These are phyloP conservation scores for Inga laurina DNA, from an alignment of 306 rosid genomes.

Conservation along the genomic window DNA sequence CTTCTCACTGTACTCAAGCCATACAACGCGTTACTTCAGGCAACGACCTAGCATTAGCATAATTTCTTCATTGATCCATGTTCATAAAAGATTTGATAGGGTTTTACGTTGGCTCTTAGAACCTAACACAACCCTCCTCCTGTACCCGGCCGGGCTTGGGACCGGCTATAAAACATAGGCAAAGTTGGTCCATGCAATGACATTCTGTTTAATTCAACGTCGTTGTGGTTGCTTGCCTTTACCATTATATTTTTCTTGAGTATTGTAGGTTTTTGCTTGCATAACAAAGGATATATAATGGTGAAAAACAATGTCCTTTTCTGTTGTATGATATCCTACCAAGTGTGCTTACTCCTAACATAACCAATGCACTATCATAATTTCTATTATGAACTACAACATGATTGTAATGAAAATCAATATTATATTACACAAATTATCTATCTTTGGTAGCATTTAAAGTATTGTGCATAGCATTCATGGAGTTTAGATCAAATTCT, in stretches of 20 bases:
- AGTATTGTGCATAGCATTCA: not conserved
- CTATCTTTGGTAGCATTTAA: not conserved
- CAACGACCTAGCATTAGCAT: too few species aligned
- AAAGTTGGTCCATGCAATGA: not conserved
- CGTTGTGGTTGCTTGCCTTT: not conserved
- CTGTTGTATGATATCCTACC: not conserved
- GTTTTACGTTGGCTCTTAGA: too few species aligned
- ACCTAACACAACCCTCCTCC: too few species aligned
- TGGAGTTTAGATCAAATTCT: constrained; percentile 11
- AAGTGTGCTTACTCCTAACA: not conserved
- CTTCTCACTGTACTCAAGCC: too few species aligned
- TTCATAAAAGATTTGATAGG: too few species aligned
- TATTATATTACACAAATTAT: not conserved
- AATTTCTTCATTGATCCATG: too few species aligned
- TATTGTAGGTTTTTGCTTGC: not conserved
- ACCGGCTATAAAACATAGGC: too few species aligned
- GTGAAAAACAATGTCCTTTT: not conserved
- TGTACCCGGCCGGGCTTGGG: too few species aligned
- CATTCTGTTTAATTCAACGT: constrained; percentile 1
- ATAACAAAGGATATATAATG: not conserved
- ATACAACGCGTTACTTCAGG: too few species aligned
- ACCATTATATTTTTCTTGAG: not conserved
- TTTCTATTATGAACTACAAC: not conserved
- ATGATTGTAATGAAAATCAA: not conserved
- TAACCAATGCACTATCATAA: not conserved